Percentiles rank a stretch among this genome's conserved stretches.
Conservation (phyloP, 306 rosid species). For the Prunus mongolica region DNA sequence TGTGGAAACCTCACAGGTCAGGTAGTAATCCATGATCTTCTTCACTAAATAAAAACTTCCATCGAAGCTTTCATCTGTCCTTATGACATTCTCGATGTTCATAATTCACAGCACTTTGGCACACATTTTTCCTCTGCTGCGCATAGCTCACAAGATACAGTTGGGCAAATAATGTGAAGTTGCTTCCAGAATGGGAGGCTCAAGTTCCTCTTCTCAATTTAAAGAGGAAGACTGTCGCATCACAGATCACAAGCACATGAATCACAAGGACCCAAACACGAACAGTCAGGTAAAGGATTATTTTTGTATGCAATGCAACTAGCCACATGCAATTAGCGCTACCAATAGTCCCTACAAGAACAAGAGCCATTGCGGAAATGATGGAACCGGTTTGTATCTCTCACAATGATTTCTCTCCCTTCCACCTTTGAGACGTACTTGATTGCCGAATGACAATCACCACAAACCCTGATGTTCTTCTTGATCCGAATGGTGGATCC, state of each 20-base stretch:
- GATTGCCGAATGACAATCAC: constrained; percentile 34
- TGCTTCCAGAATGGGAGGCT: neutral
- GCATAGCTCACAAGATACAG: neutral
- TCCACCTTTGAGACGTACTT: constrained; percentile 31
- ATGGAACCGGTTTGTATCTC: constrained; percentile 38
- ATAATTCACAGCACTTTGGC: neutral
- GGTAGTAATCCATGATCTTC: neutral
- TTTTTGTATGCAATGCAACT: neutral
- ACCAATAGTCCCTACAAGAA: constrained; percentile 37
- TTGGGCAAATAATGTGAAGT: neutral
- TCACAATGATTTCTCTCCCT: constrained; percentile 30
- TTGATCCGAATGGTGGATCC: constrained; percentile 32
- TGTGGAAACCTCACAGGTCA: neutral
- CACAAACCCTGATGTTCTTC: constrained; percentile 37
- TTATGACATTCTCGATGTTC: neutral
- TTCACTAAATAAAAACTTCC: neutral
- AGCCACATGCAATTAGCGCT: neutral
- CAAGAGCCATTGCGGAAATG: constrained; percentile 30
- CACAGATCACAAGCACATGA: neutral
- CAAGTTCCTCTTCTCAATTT: neutral
- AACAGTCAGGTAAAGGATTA: neutral
- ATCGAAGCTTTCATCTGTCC: neutral
- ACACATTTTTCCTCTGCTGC: neutral
- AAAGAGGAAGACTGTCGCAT: neutral
- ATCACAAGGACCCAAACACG: neutral